Percentiles rank a stretch among this genome's conserved stretches.
Evolutionary conservation across 2,329 filamentous ascomycete genomes (phyloP).

Genomic region (Rutstroemia sydowiana): DNA sequence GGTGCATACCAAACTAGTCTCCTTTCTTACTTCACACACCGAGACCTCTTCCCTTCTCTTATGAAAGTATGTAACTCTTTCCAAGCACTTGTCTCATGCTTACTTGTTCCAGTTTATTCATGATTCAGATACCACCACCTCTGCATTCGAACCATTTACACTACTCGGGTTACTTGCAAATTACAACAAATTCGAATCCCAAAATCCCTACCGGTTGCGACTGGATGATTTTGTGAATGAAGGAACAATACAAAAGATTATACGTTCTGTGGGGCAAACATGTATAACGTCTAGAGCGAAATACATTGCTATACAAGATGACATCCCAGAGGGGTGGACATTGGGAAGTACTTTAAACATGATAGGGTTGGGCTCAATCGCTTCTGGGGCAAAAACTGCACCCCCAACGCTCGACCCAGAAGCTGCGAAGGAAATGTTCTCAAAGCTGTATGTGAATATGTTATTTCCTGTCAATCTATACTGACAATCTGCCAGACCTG

Average conservation of each 20-base stretch:
- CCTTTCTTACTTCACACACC: slow-evolving; percentile 88
- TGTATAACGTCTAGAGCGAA: slow-evolving; percentile 61
- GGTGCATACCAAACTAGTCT: slow-evolving; percentile 95
- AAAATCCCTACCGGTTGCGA: slow-evolving; percentile 89
- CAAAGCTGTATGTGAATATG: slow-evolving; percentile 55
- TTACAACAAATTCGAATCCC: slow-evolving; percentile 99
- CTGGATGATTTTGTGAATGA: slow-evolving; percentile 96
- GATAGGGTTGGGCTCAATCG: slow-evolving; percentile 73
- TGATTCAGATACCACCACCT: slow-evolving; percentile 59
- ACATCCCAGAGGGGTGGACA: slow-evolving; percentile 84
- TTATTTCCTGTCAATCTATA: not conserved
- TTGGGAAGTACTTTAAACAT: slow-evolving; percentile 73
- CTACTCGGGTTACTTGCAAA: slow-evolving; percentile 84
- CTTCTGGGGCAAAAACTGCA: slow-evolving; percentile 59
- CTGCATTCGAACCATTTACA: slow-evolving; percentile 67
- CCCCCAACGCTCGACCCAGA: slow-evolving; percentile 62
- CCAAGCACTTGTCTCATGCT: slow-evolving; percentile 1
- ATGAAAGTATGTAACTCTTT: slow-evolving; percentile 65
- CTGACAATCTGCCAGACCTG: slow-evolving; percentile 51
- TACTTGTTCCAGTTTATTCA: slow-evolving; percentile 59
- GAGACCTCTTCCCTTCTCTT: slow-evolving; percentile 86
- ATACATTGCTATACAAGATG: slow-evolving; percentile 83
- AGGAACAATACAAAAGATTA: slow-evolving; percentile 72
- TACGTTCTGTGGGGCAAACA: slow-evolving; percentile 65
- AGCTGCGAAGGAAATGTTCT: slow-evolving; percentile 74